These are phyloP conservation scores for Coelastrella sp. DNA, from an alignment of 139 green algal genomes.

Conservation along the genomic window DNA sequence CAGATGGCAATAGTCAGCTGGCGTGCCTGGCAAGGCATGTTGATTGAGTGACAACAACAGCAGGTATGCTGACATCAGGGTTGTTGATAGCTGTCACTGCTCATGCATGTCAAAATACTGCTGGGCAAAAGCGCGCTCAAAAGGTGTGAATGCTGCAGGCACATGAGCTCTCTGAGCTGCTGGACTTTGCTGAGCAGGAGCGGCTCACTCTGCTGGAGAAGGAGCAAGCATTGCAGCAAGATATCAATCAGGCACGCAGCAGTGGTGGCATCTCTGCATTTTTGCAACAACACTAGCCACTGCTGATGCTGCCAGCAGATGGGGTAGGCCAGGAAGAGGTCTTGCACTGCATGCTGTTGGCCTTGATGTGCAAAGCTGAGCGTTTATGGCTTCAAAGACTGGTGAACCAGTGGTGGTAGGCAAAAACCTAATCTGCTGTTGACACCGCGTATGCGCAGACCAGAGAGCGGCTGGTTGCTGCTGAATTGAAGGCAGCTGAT, in stretches of 20 bases:
- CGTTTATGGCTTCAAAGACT: too few species aligned
- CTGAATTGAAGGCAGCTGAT: conserved; percentile 1
- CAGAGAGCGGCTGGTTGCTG: not conserved
- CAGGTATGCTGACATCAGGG: not conserved
- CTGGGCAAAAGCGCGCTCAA: not conserved
- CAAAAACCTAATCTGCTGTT: too few species aligned
- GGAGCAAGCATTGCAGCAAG: conserved; percentile 37
- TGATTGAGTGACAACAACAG: not conserved
- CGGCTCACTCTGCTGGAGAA: conserved; percentile 44
- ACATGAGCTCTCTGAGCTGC: conserved; percentile 38
- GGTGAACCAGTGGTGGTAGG: too few species aligned
- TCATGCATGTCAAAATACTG: not conserved
- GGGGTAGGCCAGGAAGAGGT: too few species aligned
- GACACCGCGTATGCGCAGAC: not conserved
- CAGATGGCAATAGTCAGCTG: not conserved
- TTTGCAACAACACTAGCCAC: not conserved
- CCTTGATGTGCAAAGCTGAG: too few species aligned
- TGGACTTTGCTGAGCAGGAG: conserved; percentile 49
- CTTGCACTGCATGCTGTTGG: too few species aligned
- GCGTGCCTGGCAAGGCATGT: not conserved
- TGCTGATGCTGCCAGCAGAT: too few species aligned
- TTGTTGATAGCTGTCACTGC: not conserved
- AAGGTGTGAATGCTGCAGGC: conserved; percentile 4
- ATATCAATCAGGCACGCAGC: conserved; percentile 24
- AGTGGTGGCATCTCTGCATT: not conserved